phyloP scores from a whole-genome alignment of 2,329 filamentous ascomycete genomes.

The Didymella arachidicola region DNA sequence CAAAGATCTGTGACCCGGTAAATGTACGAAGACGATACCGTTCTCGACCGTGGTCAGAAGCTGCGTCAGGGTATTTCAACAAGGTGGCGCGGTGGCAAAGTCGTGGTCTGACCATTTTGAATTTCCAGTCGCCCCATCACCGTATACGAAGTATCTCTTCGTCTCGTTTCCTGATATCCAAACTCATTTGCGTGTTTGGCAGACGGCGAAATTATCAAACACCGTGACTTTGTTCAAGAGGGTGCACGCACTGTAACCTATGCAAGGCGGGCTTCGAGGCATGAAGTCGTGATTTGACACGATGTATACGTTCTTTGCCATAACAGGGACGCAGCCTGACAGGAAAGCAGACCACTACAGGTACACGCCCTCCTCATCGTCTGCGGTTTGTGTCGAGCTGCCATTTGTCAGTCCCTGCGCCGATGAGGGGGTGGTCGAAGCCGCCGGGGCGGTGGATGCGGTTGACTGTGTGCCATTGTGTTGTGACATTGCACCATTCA shows the following conservation, averaged over 20 bases:
- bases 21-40: background rate
- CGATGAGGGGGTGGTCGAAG: background rate
- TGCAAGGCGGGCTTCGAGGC: background rate
- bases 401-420: slow-evolving; percentile 1
- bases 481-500: slow-evolving; percentile 5
- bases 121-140: background rate
- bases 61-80: background rate
- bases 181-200: background rate
- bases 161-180: background rate
- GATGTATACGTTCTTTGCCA: background rate
- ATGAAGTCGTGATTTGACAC: background rate
- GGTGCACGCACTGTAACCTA: background rate
- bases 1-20: background rate
- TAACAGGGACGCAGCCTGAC: background rate
- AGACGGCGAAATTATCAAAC: background rate
- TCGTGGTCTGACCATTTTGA: background rate
- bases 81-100: background rate
- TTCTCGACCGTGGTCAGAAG: background rate
- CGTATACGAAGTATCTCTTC: background rate
- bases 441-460: background rate
- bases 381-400: slow-evolving; percentile 2
- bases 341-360: slow-evolving; percentile 1
- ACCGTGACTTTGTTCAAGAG: background rate
- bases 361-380: slow-evolving; percentile 19
- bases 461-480: slow-evolving; percentile 1